Evolutionary conservation across 768 basidiomycete genomes (phyloP).

Genomic region (Termitomyces sp.): DNA sequence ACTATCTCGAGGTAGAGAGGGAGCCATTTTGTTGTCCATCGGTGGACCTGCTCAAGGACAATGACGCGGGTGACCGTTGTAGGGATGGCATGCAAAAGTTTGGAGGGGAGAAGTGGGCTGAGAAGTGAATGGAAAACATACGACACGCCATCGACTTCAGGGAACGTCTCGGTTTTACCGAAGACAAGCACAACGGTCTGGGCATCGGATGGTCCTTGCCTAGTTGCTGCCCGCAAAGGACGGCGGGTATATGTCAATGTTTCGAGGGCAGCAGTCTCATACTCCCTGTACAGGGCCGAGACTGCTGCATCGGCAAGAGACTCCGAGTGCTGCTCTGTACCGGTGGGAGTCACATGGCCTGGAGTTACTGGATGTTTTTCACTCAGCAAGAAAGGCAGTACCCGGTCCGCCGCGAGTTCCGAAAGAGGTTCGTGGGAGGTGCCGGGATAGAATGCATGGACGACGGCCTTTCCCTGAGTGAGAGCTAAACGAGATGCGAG

Average conservation of each 20-base stretch:
- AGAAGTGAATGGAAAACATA: constrained; percentile 67
- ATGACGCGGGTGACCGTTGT: constrained; percentile 62
- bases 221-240: constrained; percentile 51
- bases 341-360: constrained; percentile 21
- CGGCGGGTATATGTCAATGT: constrained; percentile 63
- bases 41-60: constrained; percentile 77
- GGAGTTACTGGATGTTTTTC: constrained; percentile 36
- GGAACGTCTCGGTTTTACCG: constrained; percentile 44
- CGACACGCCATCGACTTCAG: constrained; percentile 53
- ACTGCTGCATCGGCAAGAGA: constrained; percentile 23
- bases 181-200: constrained; percentile 71
- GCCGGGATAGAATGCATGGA: constrained; percentile 74
- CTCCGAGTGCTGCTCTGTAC: constrained; percentile 5
- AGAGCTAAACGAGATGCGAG: constrained; percentile 80
- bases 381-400: constrained; percentile 58
- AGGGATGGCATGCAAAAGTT: constrained; percentile 59
- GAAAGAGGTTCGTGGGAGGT: constrained; percentile 36
- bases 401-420: constrained; percentile 56
- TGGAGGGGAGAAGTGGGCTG: constrained; percentile 64
- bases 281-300: constrained; percentile 46
- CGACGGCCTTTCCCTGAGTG: constrained; percentile 67
- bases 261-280: constrained; percentile 65
- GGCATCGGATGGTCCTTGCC: constrained; percentile 52
- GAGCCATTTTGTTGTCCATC: constrained; percentile 82
- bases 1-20: constrained; percentile 84